Evolutionary conservation across 192 early-diverging fungal genomes (phyloP).

Genomic region (Linnemannia hyalina): DNA sequence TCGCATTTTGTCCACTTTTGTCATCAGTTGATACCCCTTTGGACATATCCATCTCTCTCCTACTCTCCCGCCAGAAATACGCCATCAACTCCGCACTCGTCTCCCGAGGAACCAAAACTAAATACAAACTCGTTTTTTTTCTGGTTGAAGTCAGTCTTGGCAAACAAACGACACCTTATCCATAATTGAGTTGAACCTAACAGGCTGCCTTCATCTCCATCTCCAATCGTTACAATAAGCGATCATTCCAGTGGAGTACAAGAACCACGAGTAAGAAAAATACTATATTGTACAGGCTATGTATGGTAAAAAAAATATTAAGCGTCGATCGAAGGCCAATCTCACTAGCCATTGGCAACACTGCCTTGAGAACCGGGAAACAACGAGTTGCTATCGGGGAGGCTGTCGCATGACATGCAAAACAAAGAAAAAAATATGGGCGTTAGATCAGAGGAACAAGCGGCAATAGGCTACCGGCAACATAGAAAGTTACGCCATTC

Average conservation of each 20-base stretch:
- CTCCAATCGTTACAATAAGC: no score
- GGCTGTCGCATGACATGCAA: conserved; percentile 1
- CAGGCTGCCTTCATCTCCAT: no score
- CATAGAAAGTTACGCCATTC: neutral
- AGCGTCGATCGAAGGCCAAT: neutral
- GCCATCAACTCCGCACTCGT: no score
- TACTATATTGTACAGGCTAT: neutral
- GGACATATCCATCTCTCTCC: no score
- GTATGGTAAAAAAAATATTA: neutral
- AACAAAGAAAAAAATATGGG: neutral
- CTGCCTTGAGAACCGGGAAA: conserved; percentile 9
- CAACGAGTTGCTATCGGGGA: conserved; percentile 32
- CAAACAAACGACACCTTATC: neutral
- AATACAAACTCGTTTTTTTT: no score
- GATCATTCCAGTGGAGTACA: neutral
- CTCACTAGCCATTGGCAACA: neutral
- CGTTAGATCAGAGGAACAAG: neutral
- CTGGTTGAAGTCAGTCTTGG: neutral
- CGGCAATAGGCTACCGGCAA: neutral
- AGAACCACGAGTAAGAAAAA: neutral
- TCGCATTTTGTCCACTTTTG: neutral
- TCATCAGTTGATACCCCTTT: neutral
- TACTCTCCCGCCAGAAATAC: neutral
- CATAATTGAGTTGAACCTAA: neutral
- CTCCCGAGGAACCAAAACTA: no score